Evolutionary conservation across 2,329 filamentous ascomycete genomes (phyloP), one percentile per base, ranked within the genome.

Genomic region (Aspergillus versicolor): DNA sequence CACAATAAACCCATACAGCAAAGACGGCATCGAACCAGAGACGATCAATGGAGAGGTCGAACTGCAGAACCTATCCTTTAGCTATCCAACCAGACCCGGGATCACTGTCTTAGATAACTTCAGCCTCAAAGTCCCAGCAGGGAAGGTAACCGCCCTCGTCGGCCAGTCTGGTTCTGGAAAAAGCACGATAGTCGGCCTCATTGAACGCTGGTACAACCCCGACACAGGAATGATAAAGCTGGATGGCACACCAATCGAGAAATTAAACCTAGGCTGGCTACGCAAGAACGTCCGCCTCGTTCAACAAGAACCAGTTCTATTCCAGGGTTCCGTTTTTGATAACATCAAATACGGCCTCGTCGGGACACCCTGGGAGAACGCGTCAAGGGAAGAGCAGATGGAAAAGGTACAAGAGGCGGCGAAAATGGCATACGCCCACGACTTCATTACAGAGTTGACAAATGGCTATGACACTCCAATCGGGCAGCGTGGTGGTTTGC

Each of bases 131-230:
- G 88, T 97, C 30, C 91, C 92, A 2, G 90, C 92, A 3, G 92
- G 93, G 17, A 96, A 96, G 77, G 92, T 90, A 15, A 96, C 93
- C 2, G 94, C 94, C 1, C 79, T 97, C 6, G 94, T 99, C 5
- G 94, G 94, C 56, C 91, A 93, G 0, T 97, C 93, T 9, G 94
- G 93, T 9, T 95, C 90, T 37, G 94, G 94, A 46, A 99, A 97
- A 77, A 93, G 89, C 67, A 97, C 94, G 0, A 92, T 97, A 60
- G 89, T 97, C 30, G 93, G 93, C 9, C 81, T 99, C 17, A 87
- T 97, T 1, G 93, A 97, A 75, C 86, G 94, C 19, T 97, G 97
- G 73, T 97, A 99, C 71, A 86, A 92, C 57, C 93, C 93, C 0
- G 89, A 96, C 32, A 83, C 84, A 30, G 94, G 94, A 17, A 77